Evolutionary conservation across 805 yeast genomes (phyloP).

Genomic region (Ascoidea rubescens): DNA sequence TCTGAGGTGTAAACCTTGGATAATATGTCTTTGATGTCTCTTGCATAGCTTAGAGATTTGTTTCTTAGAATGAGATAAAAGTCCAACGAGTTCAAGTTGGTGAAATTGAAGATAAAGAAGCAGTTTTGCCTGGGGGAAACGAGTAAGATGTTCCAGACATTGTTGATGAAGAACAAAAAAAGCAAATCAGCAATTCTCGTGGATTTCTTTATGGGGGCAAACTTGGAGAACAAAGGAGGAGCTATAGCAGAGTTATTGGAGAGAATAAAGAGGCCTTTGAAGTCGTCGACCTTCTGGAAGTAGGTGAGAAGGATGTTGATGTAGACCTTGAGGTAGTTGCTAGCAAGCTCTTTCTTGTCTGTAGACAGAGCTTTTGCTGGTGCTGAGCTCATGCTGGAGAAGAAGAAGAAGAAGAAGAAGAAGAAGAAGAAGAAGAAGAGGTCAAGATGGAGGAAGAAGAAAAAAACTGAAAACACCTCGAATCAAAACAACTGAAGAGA

Average conservation of each 20-base stretch:
- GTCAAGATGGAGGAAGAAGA: no score
- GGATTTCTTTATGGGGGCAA: background rate
- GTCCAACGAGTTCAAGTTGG: background rate
- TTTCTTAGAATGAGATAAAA: background rate
- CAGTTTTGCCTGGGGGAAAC: background rate
- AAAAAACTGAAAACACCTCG: background rate
- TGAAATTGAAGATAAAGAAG: conserved; percentile 2
- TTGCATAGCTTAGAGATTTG: background rate
- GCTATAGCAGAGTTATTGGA: background rate
- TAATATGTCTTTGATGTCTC: conserved; percentile 2
- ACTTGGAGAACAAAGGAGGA: background rate
- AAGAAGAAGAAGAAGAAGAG: no score
- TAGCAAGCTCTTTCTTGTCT: background rate
- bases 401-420: no score
- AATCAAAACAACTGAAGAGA: background rate
- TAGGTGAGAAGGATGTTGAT: background rate
- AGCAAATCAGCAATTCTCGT: background rate
- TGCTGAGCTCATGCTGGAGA: no score
- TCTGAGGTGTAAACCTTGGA: background rate
- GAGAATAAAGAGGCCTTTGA: conserved; percentile 1
- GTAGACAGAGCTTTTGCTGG: background rate
- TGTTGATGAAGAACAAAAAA: conserved; percentile 1
- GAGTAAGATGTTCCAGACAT: conserved; percentile 1
- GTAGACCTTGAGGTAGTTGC: conserved; percentile 1
- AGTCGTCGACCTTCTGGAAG: background rate